Conservation (phyloP, 2,329 filamentous ascomycete species). For the Pseudogymnoascus sp. region DNA sequence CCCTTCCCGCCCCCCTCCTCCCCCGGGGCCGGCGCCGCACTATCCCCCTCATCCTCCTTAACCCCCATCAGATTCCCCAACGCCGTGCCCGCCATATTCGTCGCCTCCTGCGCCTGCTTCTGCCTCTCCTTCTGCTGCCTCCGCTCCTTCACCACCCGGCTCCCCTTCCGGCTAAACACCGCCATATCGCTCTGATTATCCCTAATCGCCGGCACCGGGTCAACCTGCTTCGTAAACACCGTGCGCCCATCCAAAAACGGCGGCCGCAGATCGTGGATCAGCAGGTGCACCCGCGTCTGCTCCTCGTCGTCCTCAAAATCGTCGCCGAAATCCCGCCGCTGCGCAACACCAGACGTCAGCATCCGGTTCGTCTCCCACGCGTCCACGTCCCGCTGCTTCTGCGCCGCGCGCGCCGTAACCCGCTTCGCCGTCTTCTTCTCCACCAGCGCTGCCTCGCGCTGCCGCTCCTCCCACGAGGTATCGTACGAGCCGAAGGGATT, state of each 20-base stretch:
- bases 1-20: conserved; percentile 54
- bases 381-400: conserved; percentile 90
- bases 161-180: conserved; percentile 92
- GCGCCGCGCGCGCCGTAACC: conserved; percentile 65
- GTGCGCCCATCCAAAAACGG: conserved; percentile 92
- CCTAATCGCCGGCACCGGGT: conserved; percentile 84
- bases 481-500: conserved; percentile 80
- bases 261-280: conserved; percentile 88
- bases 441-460: conserved; percentile 64
- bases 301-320: conserved; percentile 91
- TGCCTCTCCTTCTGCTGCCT: conserved; percentile 88
- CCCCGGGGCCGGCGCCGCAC: conserved; percentile 66
- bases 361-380: conserved; percentile 99
- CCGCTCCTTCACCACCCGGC: conserved; percentile 82
- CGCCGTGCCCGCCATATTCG: conserved; percentile 82
- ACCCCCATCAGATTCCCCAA: conserved; percentile 93
- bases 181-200: conserved; percentile 98
- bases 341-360: conserved; percentile 91
- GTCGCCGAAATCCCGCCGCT: conserved; percentile 69
- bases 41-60: conserved; percentile 88
- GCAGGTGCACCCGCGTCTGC: conserved; percentile 74
- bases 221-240: conserved; percentile 94
- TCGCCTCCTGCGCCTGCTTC: conserved; percentile 90
- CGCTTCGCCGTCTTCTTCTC: conserved; percentile 72
- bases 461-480: conserved; percentile 58